These are phyloP conservation scores for Chlorociboria aeruginascens DNA, from an alignment of 495 filamentous ascomycete species.

Conservation along the genomic window DNA sequence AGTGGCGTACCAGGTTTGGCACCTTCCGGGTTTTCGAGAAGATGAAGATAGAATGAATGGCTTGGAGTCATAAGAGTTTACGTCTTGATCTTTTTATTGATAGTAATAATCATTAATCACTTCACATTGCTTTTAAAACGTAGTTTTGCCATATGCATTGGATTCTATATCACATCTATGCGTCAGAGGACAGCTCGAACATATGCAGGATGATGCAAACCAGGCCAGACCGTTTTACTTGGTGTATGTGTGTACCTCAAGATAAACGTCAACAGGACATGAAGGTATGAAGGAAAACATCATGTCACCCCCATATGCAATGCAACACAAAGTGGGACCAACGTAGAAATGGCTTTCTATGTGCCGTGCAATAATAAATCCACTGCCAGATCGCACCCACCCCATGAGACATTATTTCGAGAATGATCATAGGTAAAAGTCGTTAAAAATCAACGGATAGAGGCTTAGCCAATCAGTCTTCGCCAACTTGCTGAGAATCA, in stretches of 20 bases:
- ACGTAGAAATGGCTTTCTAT: not conserved
- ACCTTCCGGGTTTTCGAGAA: constrained; percentile 25
- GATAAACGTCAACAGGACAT: no score
- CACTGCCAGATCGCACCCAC: not conserved
- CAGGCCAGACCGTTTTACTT: no score
- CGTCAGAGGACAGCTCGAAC: no score
- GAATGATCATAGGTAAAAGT: not conserved
- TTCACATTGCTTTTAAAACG: no score
- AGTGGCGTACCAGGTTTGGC: constrained; percentile 86
- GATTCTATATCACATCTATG: no score
- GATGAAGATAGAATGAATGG: constrained; percentile 1
- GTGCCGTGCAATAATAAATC: constrained; percentile 1
- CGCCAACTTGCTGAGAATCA: not conserved
- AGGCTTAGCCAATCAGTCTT: no score
- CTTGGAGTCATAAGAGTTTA: not conserved
- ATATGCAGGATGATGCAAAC: no score
- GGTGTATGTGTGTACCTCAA: no score
- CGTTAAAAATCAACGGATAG: no score
- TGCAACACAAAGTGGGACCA: constrained; percentile 11
- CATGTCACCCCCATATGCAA: no score
- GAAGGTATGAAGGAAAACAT: no score
- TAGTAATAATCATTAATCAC: not conserved
- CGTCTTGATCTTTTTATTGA: not conserved
- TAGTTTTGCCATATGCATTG: no score
- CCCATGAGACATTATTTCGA: not conserved